Conservation (phyloP, 129 eudicot genomes). For the Silybum marianum region DNA sequence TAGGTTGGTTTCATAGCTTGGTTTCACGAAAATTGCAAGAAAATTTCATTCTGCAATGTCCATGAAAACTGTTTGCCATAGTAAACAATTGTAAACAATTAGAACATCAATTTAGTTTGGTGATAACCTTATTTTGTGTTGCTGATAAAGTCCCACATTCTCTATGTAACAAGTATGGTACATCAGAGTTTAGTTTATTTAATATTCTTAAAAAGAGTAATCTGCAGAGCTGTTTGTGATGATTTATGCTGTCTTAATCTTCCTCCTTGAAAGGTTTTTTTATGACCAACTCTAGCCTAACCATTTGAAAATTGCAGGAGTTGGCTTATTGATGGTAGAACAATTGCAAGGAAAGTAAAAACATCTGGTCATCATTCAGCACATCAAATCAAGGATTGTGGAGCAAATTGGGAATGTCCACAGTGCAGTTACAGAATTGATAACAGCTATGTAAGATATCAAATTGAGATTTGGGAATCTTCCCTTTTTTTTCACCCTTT, state of each 20-base stretch:
- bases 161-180: too few species aligned
- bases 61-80: background rate
- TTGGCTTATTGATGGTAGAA: slow-evolving; percentile 63
- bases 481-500: background rate
- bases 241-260: slow-evolving; percentile 2
- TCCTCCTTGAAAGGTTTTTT: background rate
- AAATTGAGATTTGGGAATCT: background rate
- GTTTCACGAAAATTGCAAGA: background rate
- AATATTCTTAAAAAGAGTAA: background rate
- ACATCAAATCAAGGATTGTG: slow-evolving; percentile 56
- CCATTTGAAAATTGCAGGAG: slow-evolving; percentile 48
- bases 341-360: slow-evolving; percentile 63
- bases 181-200: background rate
- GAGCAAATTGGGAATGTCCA: slow-evolving; percentile 68
- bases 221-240: slow-evolving; percentile 11
- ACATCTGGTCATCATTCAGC: slow-evolving; percentile 35
- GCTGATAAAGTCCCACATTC: background rate
- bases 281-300: slow-evolving; percentile 8
- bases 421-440: slow-evolving; percentile 56
- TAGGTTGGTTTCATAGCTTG: background rate
- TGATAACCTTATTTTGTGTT: background rate
- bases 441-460: slow-evolving; percentile 59
- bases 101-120: background rate
- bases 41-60: background rate
- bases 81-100: background rate